Base-by-base conservation (phyloP, 768 basidiomycete species). In the Rossbeevera mucosa region DNA sequence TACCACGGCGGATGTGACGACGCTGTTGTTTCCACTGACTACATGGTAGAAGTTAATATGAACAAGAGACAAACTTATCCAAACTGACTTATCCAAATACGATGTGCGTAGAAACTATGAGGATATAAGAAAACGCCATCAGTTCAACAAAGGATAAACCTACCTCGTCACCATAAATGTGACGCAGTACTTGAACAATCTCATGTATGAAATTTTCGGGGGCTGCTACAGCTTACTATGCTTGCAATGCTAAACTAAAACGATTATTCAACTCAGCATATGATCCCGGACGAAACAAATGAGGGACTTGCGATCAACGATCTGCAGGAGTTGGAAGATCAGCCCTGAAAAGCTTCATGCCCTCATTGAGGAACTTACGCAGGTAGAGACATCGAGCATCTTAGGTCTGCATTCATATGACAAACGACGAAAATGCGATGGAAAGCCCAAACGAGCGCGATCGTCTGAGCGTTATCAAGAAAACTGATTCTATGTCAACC, bases 81-180 rank as follows among this genome's bases (percentile, higher is more conserved):
- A 4, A 13, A 46, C 63, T 40, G 41, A 64, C 63, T 65, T 55
- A 64, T 63, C 61, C 61, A 66, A 12, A 66, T 57, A 29, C 61
- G 62, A 29, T 64, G 64, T n/a, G 53, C 51, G 22, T 66, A 66
- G 33, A 64, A 64, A 51, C 64, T 66, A 40, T 30, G 7, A 20
- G 7, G 2, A 0, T 1, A 14, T 60, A 13, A 56, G 53, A 16
- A 8, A 29, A 42, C 2, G 3, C 2, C 28, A n/a, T 29, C 28
- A 41, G 24, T 18, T 9, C 11, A 31, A 31, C 11, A n/a, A 8
- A 2, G 31, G 26, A 16, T 21, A 16, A 13, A 2, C 26, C 6
- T 50, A 65, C 64, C 57, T 31, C 31, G 66, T 59, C 9, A 65
- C 64, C 18, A 54, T 30, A 33, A 66, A 66, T 2, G 57, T 53